Conservation (phyloP, 1,284 basidiomycete genomes). For the Malassezia yamatoensis region DNA sequence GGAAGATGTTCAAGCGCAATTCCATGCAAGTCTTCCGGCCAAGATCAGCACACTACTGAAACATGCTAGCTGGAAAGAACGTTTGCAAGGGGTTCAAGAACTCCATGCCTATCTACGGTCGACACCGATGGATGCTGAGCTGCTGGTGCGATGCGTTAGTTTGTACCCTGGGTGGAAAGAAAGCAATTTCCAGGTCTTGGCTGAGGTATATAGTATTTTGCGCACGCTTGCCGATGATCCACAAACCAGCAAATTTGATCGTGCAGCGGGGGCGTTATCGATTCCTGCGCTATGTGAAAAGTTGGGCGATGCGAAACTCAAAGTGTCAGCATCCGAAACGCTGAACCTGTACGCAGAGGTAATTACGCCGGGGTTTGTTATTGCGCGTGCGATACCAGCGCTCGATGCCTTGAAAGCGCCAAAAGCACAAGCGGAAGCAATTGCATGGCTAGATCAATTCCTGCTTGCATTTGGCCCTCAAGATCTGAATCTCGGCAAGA, state of each 20-base stretch:
- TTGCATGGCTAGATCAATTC: conserved; percentile 78
- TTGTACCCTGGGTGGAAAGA: conserved; percentile 91
- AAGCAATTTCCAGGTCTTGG: conserved; percentile 79
- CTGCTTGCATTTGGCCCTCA: conserved; percentile 85
- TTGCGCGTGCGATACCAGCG: conserved; percentile 59
- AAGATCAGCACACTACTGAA: conserved; percentile 64
- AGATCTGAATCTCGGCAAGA: conserved; percentile 68
- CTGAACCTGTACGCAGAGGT: conserved; percentile 75
- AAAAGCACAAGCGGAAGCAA: conserved; percentile 85
- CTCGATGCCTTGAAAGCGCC: conserved; percentile 62
- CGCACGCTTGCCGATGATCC: conserved; percentile 64
- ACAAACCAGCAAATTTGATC: conserved; percentile 58
- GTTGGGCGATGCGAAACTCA: conserved; percentile 89
- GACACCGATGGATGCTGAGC: conserved; percentile 74
- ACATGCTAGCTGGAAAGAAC: conserved; percentile 84
- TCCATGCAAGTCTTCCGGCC: conserved; percentile 64
- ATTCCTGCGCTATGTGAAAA: conserved; percentile 85
- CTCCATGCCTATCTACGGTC: conserved; percentile 67
- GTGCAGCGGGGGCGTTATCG: conserved; percentile 71
- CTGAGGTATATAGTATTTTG: conserved; percentile 26
- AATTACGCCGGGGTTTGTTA: conserved; percentile 84
- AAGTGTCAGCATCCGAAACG: conserved; percentile 89
- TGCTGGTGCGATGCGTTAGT: conserved; percentile 75
- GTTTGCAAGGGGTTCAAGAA: conserved; percentile 75
- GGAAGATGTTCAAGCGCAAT: conserved; percentile 80